Percentiles rank a stretch among this genome's conserved stretches.
Evolutionary conservation across 306 rosid genomes (phyloP).

Genomic region (Canavalia gladiata): DNA sequence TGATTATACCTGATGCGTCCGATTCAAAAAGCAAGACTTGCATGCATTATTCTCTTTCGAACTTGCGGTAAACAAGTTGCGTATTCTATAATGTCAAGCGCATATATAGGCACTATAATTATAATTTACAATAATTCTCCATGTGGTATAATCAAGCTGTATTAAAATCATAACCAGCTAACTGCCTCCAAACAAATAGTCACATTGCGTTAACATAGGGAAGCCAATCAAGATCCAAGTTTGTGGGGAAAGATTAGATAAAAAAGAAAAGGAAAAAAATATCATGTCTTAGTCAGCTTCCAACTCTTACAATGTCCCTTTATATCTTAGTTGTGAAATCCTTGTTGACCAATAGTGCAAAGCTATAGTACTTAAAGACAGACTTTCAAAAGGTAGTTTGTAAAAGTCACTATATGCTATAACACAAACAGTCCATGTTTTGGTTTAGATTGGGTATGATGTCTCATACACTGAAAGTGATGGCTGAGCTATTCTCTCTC

Average conservation of each 20-base stretch:
- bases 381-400: slow-evolving; percentile 34
- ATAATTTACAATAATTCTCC: slow-evolving; percentile 29
- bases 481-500: slow-evolving; percentile 37
- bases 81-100: slow-evolving; percentile 33
- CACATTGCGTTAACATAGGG: slow-evolving; percentile 38
- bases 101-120: slow-evolving; percentile 1
- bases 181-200: slow-evolving; percentile 40
- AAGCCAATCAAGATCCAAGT: slow-evolving; percentile 50
- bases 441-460: slow-evolving; percentile 41
- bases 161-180: slow-evolving; percentile 34
- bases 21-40: slow-evolving; percentile 27
- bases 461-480: slow-evolving; percentile 38
- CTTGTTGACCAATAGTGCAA: slow-evolving; percentile 48
- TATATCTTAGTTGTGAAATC: slow-evolving; percentile 45
- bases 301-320: slow-evolving; percentile 43
- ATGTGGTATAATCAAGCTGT: slow-evolving; percentile 35
- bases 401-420: slow-evolving; percentile 41
- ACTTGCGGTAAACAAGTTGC: slow-evolving; percentile 47
- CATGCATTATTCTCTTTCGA: slow-evolving; percentile 38
- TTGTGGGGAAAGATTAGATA: slow-evolving; percentile 43
- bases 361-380: slow-evolving; percentile 44
- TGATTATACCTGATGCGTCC: slow-evolving; percentile 33
- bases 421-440: slow-evolving; percentile 26
- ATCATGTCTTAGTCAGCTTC: slow-evolving; percentile 52
- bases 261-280: neutral